Evolutionary conservation across 257 asterid species (phyloP).

Genomic region (Jasminum sambac): DNA sequence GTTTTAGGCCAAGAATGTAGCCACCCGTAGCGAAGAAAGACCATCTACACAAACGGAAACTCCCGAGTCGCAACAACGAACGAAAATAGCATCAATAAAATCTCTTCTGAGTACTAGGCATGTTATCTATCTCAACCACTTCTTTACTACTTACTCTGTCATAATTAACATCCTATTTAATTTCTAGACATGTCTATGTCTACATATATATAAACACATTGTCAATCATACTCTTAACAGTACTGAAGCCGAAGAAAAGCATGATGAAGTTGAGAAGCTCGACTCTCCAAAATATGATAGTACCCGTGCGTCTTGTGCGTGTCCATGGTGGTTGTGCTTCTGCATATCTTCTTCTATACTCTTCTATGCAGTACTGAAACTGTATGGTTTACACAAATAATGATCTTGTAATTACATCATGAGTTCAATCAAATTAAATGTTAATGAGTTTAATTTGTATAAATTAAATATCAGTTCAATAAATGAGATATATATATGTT

Average conservation of each 20-base stretch:
- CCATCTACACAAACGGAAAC: slow-evolving; percentile 25
- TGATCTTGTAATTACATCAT: slow-evolving; percentile 17
- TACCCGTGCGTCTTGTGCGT: slow-evolving; percentile 31
- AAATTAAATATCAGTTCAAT: slow-evolving; percentile 5
- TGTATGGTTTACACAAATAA: slow-evolving; percentile 41
- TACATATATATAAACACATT: no score
- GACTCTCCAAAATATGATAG: slow-evolving; percentile 19
- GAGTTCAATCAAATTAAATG: background rate
- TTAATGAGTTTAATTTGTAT: background rate
- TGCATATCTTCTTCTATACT: slow-evolving; percentile 57
- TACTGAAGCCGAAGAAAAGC: slow-evolving; percentile 21
- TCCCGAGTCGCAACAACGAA: slow-evolving; percentile 20
- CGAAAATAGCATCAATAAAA: slow-evolving; percentile 17
- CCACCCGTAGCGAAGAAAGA: slow-evolving; percentile 38
- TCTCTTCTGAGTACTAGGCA: slow-evolving; percentile 31
- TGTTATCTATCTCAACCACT: background rate
- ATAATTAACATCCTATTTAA: no score
- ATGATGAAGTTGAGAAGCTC: slow-evolving; percentile 19
- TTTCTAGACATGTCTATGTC: no score
- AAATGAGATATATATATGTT: background rate
- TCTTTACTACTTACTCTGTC: background rate
- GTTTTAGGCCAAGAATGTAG: slow-evolving; percentile 50
- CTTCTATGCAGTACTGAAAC: slow-evolving; percentile 54
- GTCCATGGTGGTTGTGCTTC: slow-evolving; percentile 48
- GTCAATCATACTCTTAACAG: slow-evolving; percentile 16